Percentiles rank a stretch among this genome's conserved stretches.
Conservation (phyloP, 2,329 filamentous ascomycete species). For the Atkinsonella hypoxylon region DNA sequence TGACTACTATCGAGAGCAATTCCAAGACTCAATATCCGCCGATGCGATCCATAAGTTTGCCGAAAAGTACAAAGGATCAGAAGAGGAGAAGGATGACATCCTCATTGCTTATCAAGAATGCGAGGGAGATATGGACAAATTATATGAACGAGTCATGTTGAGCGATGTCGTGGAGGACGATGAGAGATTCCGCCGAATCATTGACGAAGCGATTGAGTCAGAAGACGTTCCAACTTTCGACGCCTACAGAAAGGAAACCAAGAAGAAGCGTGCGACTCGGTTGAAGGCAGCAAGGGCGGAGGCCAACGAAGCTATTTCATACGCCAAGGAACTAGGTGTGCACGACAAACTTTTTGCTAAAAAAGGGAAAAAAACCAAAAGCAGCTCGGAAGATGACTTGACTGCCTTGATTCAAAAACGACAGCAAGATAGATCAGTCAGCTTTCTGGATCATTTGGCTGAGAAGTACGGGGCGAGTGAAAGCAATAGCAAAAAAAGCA, state of each 20-base stretch:
- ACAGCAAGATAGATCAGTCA: conserved; percentile 47
- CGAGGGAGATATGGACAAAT: conserved; percentile 61
- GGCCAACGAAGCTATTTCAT: conserved; percentile 58
- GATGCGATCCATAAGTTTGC: conserved; percentile 68
- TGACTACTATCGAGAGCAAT: conserved; percentile 80
- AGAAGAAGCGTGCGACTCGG: conserved; percentile 47
- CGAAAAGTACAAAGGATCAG: conserved; percentile 68
- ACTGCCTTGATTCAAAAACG: conserved; percentile 65
- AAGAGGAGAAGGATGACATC: conserved; percentile 72
- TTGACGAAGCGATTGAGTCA: conserved; percentile 65
- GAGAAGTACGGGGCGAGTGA: conserved; percentile 55
- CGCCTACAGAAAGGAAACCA: conserved; percentile 63
- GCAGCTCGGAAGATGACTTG: conserved; percentile 40
- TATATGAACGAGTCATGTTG: conserved; percentile 81
- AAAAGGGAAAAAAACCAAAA: conserved; percentile 32
- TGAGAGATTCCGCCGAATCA: conserved; percentile 66
- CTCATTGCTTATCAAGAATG: conserved; percentile 61
- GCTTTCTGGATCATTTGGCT: conserved; percentile 62
- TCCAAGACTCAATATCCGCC: conserved; percentile 59
- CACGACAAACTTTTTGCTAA: conserved; percentile 55
- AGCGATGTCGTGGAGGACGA: conserved; percentile 78
- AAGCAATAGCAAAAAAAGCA: conserved; percentile 36
- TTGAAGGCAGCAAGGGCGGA: conserved; percentile 53
- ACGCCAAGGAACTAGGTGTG: conserved; percentile 63
- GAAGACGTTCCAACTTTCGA: conserved; percentile 55